phyloP scores from a whole-genome alignment of 2,329 filamentous ascomycete species.

The Aspergillus bombycis region DNA sequence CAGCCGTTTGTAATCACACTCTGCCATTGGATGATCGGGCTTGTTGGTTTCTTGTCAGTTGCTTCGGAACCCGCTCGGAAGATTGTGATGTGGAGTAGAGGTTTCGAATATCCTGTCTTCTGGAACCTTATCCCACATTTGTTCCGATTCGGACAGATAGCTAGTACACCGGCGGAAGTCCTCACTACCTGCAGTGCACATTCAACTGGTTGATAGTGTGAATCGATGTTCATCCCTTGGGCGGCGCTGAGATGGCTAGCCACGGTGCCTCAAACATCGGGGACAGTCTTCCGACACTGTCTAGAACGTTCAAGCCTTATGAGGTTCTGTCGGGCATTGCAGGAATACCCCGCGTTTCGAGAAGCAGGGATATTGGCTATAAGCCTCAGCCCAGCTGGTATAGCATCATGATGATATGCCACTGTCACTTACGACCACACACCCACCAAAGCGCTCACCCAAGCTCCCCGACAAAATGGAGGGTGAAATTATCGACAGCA shows the following conservation, averaged over 20 bases:
- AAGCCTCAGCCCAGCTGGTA: background rate
- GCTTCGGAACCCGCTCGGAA: background rate
- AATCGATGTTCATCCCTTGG: background rate
- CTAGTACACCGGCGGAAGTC: background rate
- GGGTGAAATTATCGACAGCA: background rate
- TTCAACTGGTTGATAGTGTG: background rate
- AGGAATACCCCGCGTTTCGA: background rate
- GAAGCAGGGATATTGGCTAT: background rate
- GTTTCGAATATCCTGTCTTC: background rate
- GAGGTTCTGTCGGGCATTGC: background rate
- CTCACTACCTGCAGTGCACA: background rate
- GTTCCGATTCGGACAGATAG: background rate
- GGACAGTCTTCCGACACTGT: background rate
- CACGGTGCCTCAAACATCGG: background rate
- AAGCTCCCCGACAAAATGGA: background rate
- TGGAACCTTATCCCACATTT: background rate
- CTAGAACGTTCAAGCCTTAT: background rate
- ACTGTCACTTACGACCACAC: background rate
- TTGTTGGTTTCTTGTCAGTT: background rate
- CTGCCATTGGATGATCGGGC: background rate
- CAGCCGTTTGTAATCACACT: background rate
- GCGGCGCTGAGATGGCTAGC: background rate
- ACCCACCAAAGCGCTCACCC: background rate
- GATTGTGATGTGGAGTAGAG: background rate
- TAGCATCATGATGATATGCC: background rate